These are phyloP conservation scores for Ceratorhiza oryzae-sativae DNA, from an alignment of 1,284 basidiomycete genomes.

Conservation along the genomic window DNA sequence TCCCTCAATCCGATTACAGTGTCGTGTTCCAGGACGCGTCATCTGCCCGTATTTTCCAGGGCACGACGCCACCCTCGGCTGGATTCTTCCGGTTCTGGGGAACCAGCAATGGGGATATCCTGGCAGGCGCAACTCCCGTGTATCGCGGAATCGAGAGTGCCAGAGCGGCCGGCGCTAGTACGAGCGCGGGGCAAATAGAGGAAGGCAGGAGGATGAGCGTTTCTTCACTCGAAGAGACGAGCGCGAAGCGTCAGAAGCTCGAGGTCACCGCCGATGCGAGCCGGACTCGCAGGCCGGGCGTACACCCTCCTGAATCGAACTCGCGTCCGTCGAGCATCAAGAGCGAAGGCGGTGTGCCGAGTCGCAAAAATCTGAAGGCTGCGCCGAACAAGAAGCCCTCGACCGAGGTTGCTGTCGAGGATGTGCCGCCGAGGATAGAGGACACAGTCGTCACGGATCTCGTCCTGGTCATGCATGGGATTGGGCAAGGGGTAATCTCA, in stretches of 20 bases:
- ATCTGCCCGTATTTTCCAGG: slow-evolving; percentile 55
- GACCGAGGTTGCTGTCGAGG: background rate
- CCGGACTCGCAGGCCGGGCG: slow-evolving; percentile 24
- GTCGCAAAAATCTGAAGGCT: background rate
- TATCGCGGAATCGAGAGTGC: slow-evolving; percentile 57
- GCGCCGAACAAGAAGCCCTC: slow-evolving; percentile 18
- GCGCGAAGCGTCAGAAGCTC: slow-evolving; percentile 22
- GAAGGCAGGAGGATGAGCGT: slow-evolving; percentile 31
- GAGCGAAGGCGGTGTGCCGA: slow-evolving; percentile 19
- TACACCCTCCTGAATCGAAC: slow-evolving; percentile 4
- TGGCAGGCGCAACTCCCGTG: slow-evolving; percentile 52
- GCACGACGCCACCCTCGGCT: slow-evolving; percentile 22
- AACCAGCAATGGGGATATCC: slow-evolving; percentile 9
- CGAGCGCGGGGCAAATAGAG: background rate
- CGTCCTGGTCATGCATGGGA: slow-evolving; percentile 58
- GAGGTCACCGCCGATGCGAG: slow-evolving; percentile 32
- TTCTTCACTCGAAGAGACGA: background rate
- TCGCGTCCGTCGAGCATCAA: slow-evolving; percentile 21
- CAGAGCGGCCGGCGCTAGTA: slow-evolving; percentile 42
- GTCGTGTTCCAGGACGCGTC: slow-evolving; percentile 57
- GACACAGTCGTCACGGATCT: slow-evolving; percentile 55
- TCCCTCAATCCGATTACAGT: slow-evolving; percentile 46
- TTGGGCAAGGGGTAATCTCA: slow-evolving; percentile 51
- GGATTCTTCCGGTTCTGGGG: slow-evolving; percentile 7
- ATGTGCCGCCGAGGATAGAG: slow-evolving; percentile 40